A percentile compares a stretch with the other conserved stretches of the same genome.
phyloP scores from a whole-genome alignment of 78 protist genomes.

The Mastigamoeba balamuthi region DNA sequence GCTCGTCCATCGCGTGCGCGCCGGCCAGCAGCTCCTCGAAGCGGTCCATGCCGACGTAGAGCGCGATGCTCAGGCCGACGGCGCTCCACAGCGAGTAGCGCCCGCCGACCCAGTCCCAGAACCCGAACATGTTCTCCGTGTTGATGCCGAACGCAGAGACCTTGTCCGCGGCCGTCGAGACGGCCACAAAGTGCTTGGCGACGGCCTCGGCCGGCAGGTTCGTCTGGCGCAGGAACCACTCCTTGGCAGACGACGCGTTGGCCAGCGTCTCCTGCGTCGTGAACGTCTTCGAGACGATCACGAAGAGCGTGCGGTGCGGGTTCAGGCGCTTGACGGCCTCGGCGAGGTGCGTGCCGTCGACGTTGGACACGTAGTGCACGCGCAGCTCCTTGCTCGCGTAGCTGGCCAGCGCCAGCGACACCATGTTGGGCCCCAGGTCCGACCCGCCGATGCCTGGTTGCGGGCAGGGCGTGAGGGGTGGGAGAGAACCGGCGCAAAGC shows the following conservation, averaged over 20 bases:
- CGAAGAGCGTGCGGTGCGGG: conserved; percentile 81
- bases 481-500: not conserved
- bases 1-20: conserved; percentile 89
- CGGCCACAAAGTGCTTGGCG: conserved; percentile 91
- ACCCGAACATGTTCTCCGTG: conserved; percentile 84
- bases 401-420: conserved; percentile 76
- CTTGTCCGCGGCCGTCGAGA: conserved; percentile 80
- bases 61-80: conserved; percentile 81
- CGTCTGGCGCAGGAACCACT: conserved; percentile 50
- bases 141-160: conserved; percentile 84
- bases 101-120: conserved; percentile 98
- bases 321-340: conserved; percentile 48
- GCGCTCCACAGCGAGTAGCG: conserved; percentile 94
- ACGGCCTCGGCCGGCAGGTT: conserved; percentile 15
- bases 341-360: conserved; percentile 91
- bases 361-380: conserved; percentile 83
- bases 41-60: conserved; percentile 67
- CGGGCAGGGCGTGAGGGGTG: not conserved
- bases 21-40: conserved; percentile 84
- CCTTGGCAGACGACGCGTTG: conserved; percentile 77
- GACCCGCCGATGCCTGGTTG: conserved; percentile 84
- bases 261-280: conserved; percentile 92
- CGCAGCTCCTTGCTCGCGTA: conserved; percentile 44
- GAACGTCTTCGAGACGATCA: conserved; percentile 91
- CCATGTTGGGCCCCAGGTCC: conserved; percentile 94